Conservation (phyloP, 305 asterid genomes). For the Solanum aculeatissimum region DNA sequence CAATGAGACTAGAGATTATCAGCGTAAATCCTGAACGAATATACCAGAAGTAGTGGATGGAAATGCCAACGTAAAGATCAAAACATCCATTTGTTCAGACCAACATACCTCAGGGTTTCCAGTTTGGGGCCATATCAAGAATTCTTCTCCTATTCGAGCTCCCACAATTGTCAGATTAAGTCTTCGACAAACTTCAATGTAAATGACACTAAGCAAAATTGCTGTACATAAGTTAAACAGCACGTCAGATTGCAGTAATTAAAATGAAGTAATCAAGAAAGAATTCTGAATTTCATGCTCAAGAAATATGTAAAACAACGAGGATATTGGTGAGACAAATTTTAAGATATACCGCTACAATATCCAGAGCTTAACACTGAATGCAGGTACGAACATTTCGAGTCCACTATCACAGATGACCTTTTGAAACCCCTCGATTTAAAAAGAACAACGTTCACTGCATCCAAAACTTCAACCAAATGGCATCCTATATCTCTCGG, state of each 20-base stretch:
- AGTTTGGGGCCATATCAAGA: constrained; percentile 88
- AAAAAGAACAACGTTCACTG: constrained; percentile 71
- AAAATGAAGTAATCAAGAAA: neutral
- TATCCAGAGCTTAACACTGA: constrained; percentile 63
- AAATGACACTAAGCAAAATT: constrained; percentile 78
- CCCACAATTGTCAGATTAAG: constrained; percentile 81
- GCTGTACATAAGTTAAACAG: constrained; percentile 33
- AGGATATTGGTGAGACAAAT: neutral
- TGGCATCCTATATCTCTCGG: constrained; percentile 75
- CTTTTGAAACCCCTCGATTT: constrained; percentile 66
- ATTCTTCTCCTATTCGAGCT: constrained; percentile 94
- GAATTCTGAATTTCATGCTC: neutral
- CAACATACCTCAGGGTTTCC: constrained; percentile 74
- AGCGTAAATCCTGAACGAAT: neutral
- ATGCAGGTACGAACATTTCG: constrained; percentile 77
- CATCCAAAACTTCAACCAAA: constrained; percentile 72
- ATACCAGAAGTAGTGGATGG: neutral
- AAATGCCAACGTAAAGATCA: neutral
- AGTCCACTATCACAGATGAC: constrained; percentile 55
- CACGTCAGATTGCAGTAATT: neutral
- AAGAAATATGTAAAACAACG: neutral
- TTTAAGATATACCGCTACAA: constrained; percentile 53
- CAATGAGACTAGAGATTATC: neutral
- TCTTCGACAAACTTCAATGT: constrained; percentile 87
- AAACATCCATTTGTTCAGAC: neutral